phyloP scores from a whole-genome alignment of 345 rosid species.

The Populus euphratica region DNA sequence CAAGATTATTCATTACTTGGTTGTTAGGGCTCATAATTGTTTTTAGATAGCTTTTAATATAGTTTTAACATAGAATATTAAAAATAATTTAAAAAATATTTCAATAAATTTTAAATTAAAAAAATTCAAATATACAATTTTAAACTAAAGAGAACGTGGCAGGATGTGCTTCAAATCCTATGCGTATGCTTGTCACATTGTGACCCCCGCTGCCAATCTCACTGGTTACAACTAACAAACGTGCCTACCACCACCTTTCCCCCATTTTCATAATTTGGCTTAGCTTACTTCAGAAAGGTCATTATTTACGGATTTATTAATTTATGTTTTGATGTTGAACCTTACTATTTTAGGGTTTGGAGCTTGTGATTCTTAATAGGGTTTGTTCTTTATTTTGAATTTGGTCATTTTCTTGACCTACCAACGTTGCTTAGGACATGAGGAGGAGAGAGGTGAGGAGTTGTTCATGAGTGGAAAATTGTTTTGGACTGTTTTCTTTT shows the following conservation, averaged over 20 bases:
- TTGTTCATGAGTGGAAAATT: not conserved
- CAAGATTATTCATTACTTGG: too few relatives aligned
- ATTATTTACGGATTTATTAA: not conserved
- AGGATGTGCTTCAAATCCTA: not conserved
- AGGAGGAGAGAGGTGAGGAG: too few relatives aligned
- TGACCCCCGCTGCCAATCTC: not conserved
- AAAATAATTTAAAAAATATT: too few relatives aligned
- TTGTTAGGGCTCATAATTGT: too few relatives aligned
- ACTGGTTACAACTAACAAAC: not conserved
- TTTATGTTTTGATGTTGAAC: not conserved
- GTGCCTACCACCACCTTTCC: not conserved
- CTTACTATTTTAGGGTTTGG: too few relatives aligned
- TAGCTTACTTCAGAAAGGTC: not conserved
- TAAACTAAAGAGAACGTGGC: not conserved
- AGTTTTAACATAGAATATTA: too few relatives aligned
- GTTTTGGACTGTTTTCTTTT: not conserved
- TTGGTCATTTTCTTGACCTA: not conserved
- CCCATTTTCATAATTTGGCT: not conserved
- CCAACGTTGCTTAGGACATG: not conserved
- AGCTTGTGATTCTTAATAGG: too few relatives aligned
- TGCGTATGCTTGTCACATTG: not conserved
- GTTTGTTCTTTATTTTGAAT: too few relatives aligned
- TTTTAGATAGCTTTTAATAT: too few relatives aligned
- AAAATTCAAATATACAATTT: too few relatives aligned
- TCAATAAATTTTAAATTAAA: too few relatives aligned